Base-by-base conservation (phyloP, 805 yeast species). In the Starmerella floricola region DNA sequence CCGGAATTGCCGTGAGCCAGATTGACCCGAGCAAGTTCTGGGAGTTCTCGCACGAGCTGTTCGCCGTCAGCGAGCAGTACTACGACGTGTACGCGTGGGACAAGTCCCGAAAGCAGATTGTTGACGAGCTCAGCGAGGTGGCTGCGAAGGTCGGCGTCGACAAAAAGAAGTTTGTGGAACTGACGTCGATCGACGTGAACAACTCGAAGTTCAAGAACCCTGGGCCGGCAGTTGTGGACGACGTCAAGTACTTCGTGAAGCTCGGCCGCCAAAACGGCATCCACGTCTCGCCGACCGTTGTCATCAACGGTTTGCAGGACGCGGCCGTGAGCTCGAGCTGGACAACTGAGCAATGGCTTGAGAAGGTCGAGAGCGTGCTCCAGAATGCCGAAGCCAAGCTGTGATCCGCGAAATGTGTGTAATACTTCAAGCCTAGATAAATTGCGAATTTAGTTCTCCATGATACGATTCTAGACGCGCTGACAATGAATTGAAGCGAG, bases 211-310 rank as follows among this genome's bases (percentile, higher is more conserved):
- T 66, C 16, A 50, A 58, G 21, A 80, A 82, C 54, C 53, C 58
- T 3, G 88, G 91, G 8, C 78, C 76, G 51, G 65, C 59, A 6
- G 67, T 78, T 29, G 66, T 73, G 2, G 66, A 60, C 27, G 93
- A 83, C 54, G 53, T 81, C 47, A 85, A 83, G 62, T 78, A 78
- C 53, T 83, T 81, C 56, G 71, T 86, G 16, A 70, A 76, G 57
- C 74, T 74, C 56, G 76, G 75, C 40, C 71, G 95, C 57, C 83
- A 82, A 45, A 72, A 77, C 32, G 85, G 88, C 34, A 73, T 80
- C 30, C 94, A 85, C 56, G 78, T 80, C n/a, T 81, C 91, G 3
- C 95, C 95, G 17, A 78, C 91, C 4, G 80, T 82, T 12, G 59
- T 71, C 17, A 63, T 84, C 31, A 72, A 83, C 57, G 94, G 94